Percentiles rank a stretch among this genome's conserved stretches.
Evolutionary conservation across 306 rosid genomes (phyloP).

Genomic region (Sindora glabra): DNA sequence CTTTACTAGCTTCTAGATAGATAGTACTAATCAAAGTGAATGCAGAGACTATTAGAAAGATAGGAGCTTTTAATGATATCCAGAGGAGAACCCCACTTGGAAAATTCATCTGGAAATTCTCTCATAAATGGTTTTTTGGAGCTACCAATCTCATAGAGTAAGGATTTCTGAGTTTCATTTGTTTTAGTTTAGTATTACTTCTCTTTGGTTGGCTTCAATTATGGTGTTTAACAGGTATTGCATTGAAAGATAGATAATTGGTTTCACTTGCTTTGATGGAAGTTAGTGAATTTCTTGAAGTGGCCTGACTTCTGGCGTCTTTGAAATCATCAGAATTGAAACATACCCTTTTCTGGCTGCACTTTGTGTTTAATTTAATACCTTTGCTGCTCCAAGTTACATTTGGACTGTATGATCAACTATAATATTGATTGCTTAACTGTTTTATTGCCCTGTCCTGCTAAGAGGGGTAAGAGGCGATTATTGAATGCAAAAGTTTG

Average conservation of each 20-base stretch:
- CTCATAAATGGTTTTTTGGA: neutral
- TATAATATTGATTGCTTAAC: too few relatives aligned
- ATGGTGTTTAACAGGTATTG: constrained; percentile 7
- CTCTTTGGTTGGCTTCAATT: constrained; percentile 1
- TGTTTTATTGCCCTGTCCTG: too few relatives aligned
- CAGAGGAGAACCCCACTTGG: constrained; percentile 10
- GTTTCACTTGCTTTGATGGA: constrained; percentile 15
- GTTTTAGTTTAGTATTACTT: constrained; percentile 7
- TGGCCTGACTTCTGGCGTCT: neutral
- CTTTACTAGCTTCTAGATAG: neutral
- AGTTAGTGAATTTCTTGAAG: constrained; percentile 17
- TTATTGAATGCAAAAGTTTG: neutral
- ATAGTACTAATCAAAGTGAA: neutral
- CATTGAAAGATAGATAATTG: neutral
- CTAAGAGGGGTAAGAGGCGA: neutral
- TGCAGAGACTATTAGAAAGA: neutral
- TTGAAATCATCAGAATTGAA: neutral
- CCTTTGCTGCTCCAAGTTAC: constrained; percentile 1
- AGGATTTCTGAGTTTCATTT: neutral
- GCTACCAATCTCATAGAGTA: constrained; percentile 11
- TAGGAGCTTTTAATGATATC: constrained; percentile 1
- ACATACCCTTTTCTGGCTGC: neutral
- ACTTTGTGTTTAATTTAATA: neutral
- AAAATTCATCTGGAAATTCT: constrained; percentile 1
- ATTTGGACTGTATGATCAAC: too few relatives aligned